These are phyloP conservation scores for Calycina herbarum DNA, from an alignment of 2,329 filamentous ascomycete species.

Conservation along the genomic window DNA sequence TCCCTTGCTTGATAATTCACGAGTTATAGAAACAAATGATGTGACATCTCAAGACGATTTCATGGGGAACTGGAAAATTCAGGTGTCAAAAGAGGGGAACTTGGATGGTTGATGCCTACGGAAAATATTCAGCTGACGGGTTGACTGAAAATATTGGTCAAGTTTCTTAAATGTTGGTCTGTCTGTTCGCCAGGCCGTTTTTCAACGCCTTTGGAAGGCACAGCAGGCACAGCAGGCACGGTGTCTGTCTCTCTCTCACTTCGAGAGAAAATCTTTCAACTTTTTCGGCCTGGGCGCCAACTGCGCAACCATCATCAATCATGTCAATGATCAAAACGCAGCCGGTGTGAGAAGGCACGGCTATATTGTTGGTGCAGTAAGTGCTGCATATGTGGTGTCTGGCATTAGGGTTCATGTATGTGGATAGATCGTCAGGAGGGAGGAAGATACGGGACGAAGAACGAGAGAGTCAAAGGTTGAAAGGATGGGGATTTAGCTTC, in stretches of 20 bases:
- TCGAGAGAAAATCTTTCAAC: neutral
- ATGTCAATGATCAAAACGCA: neutral
- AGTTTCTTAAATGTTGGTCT: neutral
- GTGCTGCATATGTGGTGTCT: neutral
- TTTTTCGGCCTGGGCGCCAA: neutral
- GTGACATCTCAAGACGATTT: neutral
- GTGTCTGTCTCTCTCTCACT: neutral
- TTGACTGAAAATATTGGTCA: neutral
- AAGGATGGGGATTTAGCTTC: neutral
- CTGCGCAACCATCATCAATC: neutral
- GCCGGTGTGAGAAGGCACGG: neutral
- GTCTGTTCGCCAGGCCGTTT: neutral
- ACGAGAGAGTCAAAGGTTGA: neutral
- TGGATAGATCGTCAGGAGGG: constrained; percentile 2
- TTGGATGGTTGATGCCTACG: neutral
- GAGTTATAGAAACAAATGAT: neutral
- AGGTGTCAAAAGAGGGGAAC: neutral
- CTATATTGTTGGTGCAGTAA: neutral
- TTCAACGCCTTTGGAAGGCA: neutral
- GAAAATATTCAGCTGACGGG: too few species aligned
- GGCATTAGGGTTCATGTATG: neutral
- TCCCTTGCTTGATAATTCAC: neutral
- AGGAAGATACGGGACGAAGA: neutral
- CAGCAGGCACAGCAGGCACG: neutral
- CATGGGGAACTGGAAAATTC: neutral